Evolutionary conservation across 148 eudicot genomes (phyloP).

Genomic region (Pouteria glomerata): DNA sequence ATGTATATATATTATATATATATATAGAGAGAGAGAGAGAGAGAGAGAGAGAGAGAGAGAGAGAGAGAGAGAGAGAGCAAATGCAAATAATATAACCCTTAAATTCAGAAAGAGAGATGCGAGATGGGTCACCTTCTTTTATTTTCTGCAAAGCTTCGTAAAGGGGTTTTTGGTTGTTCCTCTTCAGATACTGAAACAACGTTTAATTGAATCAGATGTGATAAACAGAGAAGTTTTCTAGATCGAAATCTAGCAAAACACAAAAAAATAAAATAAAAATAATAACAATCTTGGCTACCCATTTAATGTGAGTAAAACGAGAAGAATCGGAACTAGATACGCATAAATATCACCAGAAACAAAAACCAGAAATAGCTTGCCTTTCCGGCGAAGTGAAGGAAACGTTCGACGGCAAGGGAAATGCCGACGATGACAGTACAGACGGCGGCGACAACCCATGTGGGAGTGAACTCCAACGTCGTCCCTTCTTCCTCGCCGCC

Average conservation of each 20-base stretch:
- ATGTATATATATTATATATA: not conserved
- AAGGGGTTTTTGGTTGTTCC: constrained; percentile 64
- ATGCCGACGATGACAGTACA: constrained; percentile 82
- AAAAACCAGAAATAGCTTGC: constrained; percentile 10
- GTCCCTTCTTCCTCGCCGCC: constrained; percentile 40
- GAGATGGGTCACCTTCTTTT: constrained; percentile 63
- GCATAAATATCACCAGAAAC: not conserved
- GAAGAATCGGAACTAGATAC: no score
- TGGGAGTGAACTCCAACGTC: constrained; percentile 72
- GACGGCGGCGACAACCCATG: constrained; percentile 95
- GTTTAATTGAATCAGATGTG: not conserved
- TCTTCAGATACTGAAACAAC: constrained; percentile 52
- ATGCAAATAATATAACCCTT: not conserved
- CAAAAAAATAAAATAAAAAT: no score
- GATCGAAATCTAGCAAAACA: not conserved
- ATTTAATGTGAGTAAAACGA: no score
- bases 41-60: no score
- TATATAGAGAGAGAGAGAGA: no score
- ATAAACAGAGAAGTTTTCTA: not conserved
- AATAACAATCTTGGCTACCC: not conserved
- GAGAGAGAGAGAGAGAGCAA: no score
- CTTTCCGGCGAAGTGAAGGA: constrained; percentile 67
- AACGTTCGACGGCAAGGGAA: constrained; percentile 77
- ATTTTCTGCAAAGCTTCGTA: constrained; percentile 79
- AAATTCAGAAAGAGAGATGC: not conserved